Percentiles rank a stretch among this genome's conserved stretches.
Evolutionary conservation across 2,329 filamentous ascomycete species (phyloP).

Genomic region (Harringtonia aguacate): DNA sequence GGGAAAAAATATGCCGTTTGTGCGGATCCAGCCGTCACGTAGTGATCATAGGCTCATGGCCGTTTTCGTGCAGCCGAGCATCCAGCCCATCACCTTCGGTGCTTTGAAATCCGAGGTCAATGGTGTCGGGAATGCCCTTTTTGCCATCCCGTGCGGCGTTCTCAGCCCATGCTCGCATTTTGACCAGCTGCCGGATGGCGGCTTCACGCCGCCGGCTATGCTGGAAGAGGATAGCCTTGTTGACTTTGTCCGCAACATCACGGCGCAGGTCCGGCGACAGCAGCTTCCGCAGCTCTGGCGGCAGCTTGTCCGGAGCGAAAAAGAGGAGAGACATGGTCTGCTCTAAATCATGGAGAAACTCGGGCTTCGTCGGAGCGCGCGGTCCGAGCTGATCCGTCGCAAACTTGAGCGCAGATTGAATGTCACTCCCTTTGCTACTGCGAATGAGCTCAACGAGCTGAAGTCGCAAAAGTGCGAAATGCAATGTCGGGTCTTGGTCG

Average conservation of each 20-base stretch:
- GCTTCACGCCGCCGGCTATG: slow-evolving; percentile 68
- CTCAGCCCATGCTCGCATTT: slow-evolving; percentile 80
- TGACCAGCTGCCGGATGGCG: slow-evolving; percentile 70
- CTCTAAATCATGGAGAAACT: slow-evolving; percentile 80
- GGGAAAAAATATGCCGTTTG: slow-evolving; percentile 9
- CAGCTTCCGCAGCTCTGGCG: slow-evolving; percentile 63
- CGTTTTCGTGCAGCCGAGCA: slow-evolving; percentile 23
- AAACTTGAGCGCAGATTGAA: slow-evolving; percentile 72
- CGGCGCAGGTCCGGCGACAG: slow-evolving; percentile 70
- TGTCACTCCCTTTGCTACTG: slow-evolving; percentile 62
- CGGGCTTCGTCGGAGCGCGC: slow-evolving; percentile 67
- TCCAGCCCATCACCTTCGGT: slow-evolving; percentile 22
- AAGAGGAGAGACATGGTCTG: slow-evolving; percentile 87
- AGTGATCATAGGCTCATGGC: slow-evolving; percentile 42
- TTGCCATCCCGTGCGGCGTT: slow-evolving; percentile 38
- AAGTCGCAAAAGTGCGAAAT: slow-evolving; percentile 81
- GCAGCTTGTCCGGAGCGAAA: slow-evolving; percentile 71
- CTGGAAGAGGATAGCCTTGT: slow-evolving; percentile 71
- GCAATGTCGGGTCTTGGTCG: slow-evolving; percentile 69
- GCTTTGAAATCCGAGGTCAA: slow-evolving; percentile 27
- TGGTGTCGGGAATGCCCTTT: slow-evolving; percentile 26
- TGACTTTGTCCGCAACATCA: slow-evolving; percentile 79
- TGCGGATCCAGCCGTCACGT: too few relatives aligned
- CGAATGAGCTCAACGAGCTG: slow-evolving; percentile 93
- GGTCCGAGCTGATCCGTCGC: slow-evolving; percentile 81